Conservation (phyloP, 1,284 basidiomycete genomes). For the Microbotryum saponariae region DNA sequence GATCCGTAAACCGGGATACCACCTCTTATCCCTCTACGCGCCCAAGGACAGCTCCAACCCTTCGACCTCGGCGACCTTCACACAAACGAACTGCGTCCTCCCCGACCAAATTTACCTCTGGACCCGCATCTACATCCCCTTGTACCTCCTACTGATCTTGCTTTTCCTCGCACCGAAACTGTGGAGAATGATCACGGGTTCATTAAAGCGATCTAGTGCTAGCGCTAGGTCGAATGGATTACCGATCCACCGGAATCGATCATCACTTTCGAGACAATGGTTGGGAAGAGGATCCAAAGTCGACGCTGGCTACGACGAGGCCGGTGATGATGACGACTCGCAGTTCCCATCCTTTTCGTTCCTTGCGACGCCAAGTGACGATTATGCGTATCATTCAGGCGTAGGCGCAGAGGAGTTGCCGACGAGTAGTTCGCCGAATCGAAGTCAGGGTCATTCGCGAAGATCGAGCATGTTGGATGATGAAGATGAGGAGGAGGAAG, state of each 20-base stretch:
- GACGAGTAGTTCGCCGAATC: neutral
- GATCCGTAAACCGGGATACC: slow-evolving; percentile 70
- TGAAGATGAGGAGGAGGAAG: neutral
- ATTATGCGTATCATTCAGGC: slow-evolving; percentile 6
- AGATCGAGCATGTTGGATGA: neutral
- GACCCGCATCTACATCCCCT: slow-evolving; percentile 52
- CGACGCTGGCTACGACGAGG: slow-evolving; percentile 1
- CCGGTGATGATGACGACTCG: slow-evolving; percentile 6
- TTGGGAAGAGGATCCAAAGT: neutral
- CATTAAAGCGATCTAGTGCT: neutral
- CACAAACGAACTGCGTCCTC: slow-evolving; percentile 53
- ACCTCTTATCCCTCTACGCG: slow-evolving; percentile 60
- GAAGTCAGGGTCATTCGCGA: neutral
- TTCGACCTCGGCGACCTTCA: slow-evolving; percentile 38
- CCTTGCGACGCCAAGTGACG: neutral
- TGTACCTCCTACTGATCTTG: slow-evolving; percentile 40
- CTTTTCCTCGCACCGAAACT: slow-evolving; percentile 22
- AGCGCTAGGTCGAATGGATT: slow-evolving; percentile 26
- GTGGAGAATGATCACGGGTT: neutral
- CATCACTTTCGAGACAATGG: neutral
- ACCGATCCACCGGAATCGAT: slow-evolving; percentile 11
- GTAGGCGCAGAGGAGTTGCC: slow-evolving; percentile 1
- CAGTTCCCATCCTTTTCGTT: slow-evolving; percentile 17
- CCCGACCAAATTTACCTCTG: slow-evolving; percentile 62
- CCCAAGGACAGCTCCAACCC: slow-evolving; percentile 41